Conservation (phyloP, 1,139 yeast genomes). For the Magnusiomyces ingens region DNA sequence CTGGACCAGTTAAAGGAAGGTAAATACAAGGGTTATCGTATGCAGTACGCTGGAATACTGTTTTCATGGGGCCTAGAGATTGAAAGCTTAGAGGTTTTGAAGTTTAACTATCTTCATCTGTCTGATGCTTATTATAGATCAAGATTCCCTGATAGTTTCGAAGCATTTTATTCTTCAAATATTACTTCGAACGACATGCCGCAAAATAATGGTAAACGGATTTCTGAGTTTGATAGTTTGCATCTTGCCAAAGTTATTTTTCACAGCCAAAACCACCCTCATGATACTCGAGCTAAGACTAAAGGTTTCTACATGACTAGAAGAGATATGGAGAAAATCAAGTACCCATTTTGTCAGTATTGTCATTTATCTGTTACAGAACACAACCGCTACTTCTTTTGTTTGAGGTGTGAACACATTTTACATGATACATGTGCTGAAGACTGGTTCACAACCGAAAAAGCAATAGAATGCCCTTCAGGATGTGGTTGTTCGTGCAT, state of each 20-base stretch:
- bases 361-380: slow-evolving; percentile 52
- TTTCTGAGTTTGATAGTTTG: not conserved
- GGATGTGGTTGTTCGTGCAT: slow-evolving; percentile 87
- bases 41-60: slow-evolving; percentile 72
- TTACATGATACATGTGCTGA: slow-evolving; percentile 73
- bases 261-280: not conserved
- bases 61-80: slow-evolving; percentile 80
- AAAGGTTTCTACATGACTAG: not conserved
- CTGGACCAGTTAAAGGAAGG: slow-evolving; percentile 44
- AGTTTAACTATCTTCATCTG: slow-evolving; percentile 47
- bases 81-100: slow-evolving; percentile 67
- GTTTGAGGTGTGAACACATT: slow-evolving; percentile 71
- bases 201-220: not conserved
- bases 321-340: not conserved
- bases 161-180: not conserved
- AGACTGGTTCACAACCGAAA: slow-evolving; percentile 63
- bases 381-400: slow-evolving; percentile 55
- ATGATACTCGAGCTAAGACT: not conserved
- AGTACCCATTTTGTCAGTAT: slow-evolving; percentile 39
- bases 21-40: slow-evolving; percentile 49
- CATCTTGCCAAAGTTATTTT: not conserved
- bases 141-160: not conserved
- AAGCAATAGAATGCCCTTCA: slow-evolving; percentile 63
- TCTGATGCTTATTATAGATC: slow-evolving; percentile 2
- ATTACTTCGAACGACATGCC: not conserved